Percentiles rank a stretch among this genome's conserved stretches.
phyloP scores from a whole-genome alignment of 495 filamentous ascomycete genomes.

The Venustampulla echinocandica region DNA sequence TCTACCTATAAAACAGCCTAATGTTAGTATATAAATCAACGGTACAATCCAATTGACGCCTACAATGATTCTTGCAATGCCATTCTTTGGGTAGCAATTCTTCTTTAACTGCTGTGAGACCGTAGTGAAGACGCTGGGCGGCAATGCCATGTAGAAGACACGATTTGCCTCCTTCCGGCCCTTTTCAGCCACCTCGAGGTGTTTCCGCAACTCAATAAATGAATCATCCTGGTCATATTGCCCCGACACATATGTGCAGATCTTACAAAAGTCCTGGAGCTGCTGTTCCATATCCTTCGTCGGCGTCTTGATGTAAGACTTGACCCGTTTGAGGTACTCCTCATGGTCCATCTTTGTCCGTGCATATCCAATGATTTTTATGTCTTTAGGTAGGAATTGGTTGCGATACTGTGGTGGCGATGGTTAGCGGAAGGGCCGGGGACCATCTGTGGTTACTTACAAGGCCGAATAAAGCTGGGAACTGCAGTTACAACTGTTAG shows the following conservation, averaged over 20 bases:
- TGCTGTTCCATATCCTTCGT: constrained; percentile 97
- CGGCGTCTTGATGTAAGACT: constrained; percentile 97
- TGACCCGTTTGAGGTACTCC: constrained; percentile 87
- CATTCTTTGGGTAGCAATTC: constrained; percentile 86
- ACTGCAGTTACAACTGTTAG: constrained; percentile 44
- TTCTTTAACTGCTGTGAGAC: constrained; percentile 95
- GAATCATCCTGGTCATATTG: constrained; percentile 98
- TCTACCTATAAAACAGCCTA: constrained; percentile 58
- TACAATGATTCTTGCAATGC: constrained; percentile 91
- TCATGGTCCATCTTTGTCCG: constrained; percentile 98
- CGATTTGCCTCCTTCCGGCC: constrained; percentile 76
- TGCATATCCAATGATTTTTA: constrained; percentile 97
- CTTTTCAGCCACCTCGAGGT: constrained; percentile 81
- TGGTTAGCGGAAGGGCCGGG: constrained; percentile 5
- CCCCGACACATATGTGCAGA: constrained; percentile 89
- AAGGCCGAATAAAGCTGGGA: constrained; percentile 95
- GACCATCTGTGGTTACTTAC: constrained; percentile 48
- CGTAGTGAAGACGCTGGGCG: constrained; percentile 94
- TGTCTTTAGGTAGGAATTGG: constrained; percentile 95
- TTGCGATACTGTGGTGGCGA: constrained; percentile 69
- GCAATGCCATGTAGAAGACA: constrained; percentile 98
- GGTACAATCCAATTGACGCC: constrained; percentile 21
- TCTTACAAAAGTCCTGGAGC: constrained; percentile 74
- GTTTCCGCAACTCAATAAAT: constrained; percentile 79
- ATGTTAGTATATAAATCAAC: not conserved